Conservation (phyloP, 2,329 filamentous ascomycete species). For the Akanthomyces lecanii region DNA sequence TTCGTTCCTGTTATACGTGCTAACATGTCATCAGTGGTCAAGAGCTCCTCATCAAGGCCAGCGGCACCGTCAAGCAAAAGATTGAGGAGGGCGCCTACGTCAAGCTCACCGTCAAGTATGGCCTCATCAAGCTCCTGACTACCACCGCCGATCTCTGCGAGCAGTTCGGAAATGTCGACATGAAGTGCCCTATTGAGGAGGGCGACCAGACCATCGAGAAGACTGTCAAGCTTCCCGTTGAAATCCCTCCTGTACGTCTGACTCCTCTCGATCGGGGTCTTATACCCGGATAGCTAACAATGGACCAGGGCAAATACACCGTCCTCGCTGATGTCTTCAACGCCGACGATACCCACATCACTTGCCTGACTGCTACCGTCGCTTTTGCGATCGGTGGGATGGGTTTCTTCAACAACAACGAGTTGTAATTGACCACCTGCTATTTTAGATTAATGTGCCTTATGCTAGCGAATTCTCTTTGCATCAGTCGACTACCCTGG, state of each 20-base stretch:
- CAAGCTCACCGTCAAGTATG: constrained; percentile 84
- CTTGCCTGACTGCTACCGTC: constrained; percentile 77
- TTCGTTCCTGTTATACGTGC: constrained; percentile 7
- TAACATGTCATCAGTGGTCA: constrained; percentile 56
- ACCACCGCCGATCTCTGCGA: constrained; percentile 83
- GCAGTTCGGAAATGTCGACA: constrained; percentile 79
- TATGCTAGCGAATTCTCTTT: constrained; percentile 9
- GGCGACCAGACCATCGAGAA: constrained; percentile 72
- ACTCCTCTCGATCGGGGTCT: not conserved
- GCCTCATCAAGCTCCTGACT: constrained; percentile 82
- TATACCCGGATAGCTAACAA: constrained; percentile 21
- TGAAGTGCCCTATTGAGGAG: constrained; percentile 82
- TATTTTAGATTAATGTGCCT: constrained; percentile 13
- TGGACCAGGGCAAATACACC: constrained; percentile 73
- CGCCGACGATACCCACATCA: constrained; percentile 68
- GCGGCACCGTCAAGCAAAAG: constrained; percentile 66
- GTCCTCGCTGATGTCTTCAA: constrained; percentile 84
- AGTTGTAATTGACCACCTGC: constrained; percentile 33
- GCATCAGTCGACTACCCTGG: constrained; percentile 6
- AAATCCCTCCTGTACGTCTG: constrained; percentile 79
- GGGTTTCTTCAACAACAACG: constrained; percentile 31
- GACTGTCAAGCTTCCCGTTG: constrained; percentile 74
- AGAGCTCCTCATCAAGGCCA: constrained; percentile 72
- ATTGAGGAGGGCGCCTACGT: constrained; percentile 79
- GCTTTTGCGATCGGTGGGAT: constrained; percentile 47